phyloP scores from a whole-genome alignment of 169 alveolate genomes.

The Plasmodium coatneyi region DNA sequence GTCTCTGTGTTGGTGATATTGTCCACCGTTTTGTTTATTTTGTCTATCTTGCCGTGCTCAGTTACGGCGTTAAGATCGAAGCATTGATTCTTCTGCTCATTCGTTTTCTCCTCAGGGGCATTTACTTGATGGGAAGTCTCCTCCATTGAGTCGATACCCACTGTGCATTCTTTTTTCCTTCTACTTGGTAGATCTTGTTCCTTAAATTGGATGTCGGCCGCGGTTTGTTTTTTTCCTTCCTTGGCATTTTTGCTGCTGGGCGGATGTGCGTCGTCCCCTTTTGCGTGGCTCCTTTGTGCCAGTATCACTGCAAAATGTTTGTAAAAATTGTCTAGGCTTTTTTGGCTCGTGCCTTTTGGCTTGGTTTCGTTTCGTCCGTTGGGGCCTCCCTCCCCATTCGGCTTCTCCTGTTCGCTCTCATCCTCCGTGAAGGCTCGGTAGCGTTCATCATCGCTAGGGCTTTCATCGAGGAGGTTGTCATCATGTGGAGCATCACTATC shows the following conservation, averaged over 20 bases:
- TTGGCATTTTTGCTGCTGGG: background rate
- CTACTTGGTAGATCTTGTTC: background rate
- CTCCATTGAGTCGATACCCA: background rate
- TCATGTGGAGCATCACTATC: background rate
- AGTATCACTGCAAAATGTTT: constrained; percentile 35
- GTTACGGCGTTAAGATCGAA: background rate
- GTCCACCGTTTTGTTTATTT: background rate
- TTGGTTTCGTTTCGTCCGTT: background rate
- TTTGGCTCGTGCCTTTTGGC: background rate
- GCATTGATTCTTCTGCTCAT: background rate
- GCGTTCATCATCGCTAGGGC: background rate
- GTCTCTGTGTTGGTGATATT: background rate
- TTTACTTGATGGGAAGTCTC: background rate
- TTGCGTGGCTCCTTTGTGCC: background rate
- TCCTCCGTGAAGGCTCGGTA: background rate
- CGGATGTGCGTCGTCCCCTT: background rate
- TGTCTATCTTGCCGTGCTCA: background rate
- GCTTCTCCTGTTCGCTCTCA: constrained; percentile 1
- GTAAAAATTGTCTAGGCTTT: constrained; percentile 40
- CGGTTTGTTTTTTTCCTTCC: background rate
- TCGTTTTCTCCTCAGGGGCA: background rate
- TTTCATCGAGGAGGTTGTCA: background rate
- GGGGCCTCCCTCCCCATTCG: background rate
- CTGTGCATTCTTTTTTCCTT: background rate
- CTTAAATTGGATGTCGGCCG: background rate